Base-by-base conservation (phyloP, 2,329 filamentous ascomycete genomes). In the Fusarium drepaniforme region DNA sequence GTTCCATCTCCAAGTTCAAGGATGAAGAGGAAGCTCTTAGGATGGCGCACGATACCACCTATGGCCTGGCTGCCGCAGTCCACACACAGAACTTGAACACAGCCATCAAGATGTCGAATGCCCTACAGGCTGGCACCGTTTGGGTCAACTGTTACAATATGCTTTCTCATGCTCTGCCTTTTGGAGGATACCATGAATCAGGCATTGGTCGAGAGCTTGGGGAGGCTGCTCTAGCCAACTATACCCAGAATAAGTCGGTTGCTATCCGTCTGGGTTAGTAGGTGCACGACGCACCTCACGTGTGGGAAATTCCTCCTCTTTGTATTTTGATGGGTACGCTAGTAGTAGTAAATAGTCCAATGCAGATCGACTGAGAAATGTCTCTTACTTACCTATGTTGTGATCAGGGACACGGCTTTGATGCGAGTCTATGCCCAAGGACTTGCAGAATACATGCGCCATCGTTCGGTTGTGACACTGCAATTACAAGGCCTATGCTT, bases 1-100 rank as follows among this genome's bases (percentile, higher is more conserved):
- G 92, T 86, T 90, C 93, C 80, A 92, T 97, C 78, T 89, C 93
- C 86, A 97, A 96, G 88, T 97, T 97, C 90, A 93, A 92, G 87
- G 91, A 89, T 78, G 92, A 94, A 86, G 93, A 92, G 44, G 95
- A 97, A 66, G 94, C 90, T 73, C 91, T 97, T 84, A 85, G 88
- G 76, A 85, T 93, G 64, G 93, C 90, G 76, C 97, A 97, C 88
- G 87, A 91, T 85, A 92, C 90, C 80, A 90, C 85, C 75, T 97
- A 96, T 86, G 95, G 95, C 80, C 90, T 97, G 56, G 94, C 94
- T 70, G 92, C 94, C 65, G 94, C 93, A 74, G 89, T 97, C 53
- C 94, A 97, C 90, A 97, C 94, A 79, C 92, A 85, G 78, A 91
- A 95, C 85, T 88, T 97, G 82, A 95, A 94, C 88, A 95, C 93